Percentiles rank a stretch among this genome's conserved stretches.
Evolutionary conservation across 2,329 filamentous ascomycete genomes (phyloP).

Genomic region (Alternaria conjuncta): DNA sequence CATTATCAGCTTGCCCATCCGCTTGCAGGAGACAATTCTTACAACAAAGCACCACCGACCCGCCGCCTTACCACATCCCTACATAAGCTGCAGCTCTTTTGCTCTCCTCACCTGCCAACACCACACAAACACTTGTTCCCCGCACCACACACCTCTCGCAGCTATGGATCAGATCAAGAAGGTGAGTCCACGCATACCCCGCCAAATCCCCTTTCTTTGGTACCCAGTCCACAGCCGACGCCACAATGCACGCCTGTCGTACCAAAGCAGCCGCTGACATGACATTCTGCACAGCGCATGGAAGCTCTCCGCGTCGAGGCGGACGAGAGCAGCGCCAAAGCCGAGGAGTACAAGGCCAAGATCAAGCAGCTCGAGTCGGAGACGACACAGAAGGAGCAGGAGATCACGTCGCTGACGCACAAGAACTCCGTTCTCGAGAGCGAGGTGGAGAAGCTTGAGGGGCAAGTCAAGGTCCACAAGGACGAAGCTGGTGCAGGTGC

Average conservation of each 20-base stretch:
- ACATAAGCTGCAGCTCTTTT: conserved; percentile 10
- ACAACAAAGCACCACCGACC: conserved; percentile 27
- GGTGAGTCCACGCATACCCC: conserved; percentile 64
- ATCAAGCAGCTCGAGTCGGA: conserved; percentile 94
- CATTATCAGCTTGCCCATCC: conserved; percentile 33
- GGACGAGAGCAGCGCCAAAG: conserved; percentile 80
- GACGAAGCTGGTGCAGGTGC: conserved; percentile 80
- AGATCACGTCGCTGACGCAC: conserved; percentile 95
- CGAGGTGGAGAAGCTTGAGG: conserved; percentile 93
- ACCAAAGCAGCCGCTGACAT: conserved; percentile 27
- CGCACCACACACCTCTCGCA: conserved; percentile 19
- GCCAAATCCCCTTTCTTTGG: conserved; percentile 35
- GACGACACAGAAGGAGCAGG: conserved; percentile 95
- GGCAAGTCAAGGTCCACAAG: conserved; percentile 84
- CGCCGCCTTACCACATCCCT: conserved; percentile 4
- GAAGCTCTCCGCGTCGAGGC: conserved; percentile 91
- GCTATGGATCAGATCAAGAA: conserved; percentile 89
- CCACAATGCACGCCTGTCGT: conserved; percentile 11
- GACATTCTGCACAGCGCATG: conserved; percentile 74
- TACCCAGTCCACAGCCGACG: conserved; percentile 11
- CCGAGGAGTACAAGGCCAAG: conserved; percentile 85
- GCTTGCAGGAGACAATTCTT: conserved; percentile 26
- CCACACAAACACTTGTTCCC: conserved; percentile 3
- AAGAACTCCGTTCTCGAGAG: conserved; percentile 89
- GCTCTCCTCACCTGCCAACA: conserved; percentile 7